Evolutionary conservation across 164 flowering plant genomes (phyloP), one percentile per base, ranked within the genome.

Genomic region (Vitis rupestris): DNA sequence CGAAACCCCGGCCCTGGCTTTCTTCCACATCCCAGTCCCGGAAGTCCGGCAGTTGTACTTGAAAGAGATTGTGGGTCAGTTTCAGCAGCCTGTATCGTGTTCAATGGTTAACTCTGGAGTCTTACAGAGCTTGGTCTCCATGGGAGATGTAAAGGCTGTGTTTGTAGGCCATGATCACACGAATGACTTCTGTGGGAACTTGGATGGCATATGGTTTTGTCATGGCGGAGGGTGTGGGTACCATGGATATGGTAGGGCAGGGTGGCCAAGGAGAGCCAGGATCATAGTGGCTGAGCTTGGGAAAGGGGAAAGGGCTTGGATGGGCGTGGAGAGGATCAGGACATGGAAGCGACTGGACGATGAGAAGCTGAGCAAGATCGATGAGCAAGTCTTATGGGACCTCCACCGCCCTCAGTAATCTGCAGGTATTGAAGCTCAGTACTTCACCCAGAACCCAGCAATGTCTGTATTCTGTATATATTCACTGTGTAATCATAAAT

Each of bases 281-380:
- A 75, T 92, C 12, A 78, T 94, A 58, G n/a, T 75, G 54, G 85
- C 82, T n/a, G 85, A 88, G 68, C 91, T 92, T 31, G 82, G 67
- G 52, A 86, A 84, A 64, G 86, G 85, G 8, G 76, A 79, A 30
- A 75, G 54, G 6, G 59, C 68, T 0, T 88, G 97, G 97, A 65
- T 51, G 64, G 91, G 87, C 16, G 90, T 94, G 58, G 68, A 77
- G 75, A 84, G 70, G 72, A 92, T 94, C 63, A 89, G 68, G 76
- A 92, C 96, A 14, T 94, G 98, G 98, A 92, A 92, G 75, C 84
- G 97, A 44, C 78, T 90, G 9, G 97, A 92, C 79, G 91, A 90
- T 78, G 83, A 80, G 55, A 71, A 66, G 27, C 66, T 91, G 64
- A 87, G 81, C 76, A 87, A 79, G 83, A 79, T 90, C 57, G 97